These are phyloP conservation scores for Dactylellina haptotyla DNA, from an alignment of 2,329 filamentous ascomycete genomes.

Conservation along the genomic window DNA sequence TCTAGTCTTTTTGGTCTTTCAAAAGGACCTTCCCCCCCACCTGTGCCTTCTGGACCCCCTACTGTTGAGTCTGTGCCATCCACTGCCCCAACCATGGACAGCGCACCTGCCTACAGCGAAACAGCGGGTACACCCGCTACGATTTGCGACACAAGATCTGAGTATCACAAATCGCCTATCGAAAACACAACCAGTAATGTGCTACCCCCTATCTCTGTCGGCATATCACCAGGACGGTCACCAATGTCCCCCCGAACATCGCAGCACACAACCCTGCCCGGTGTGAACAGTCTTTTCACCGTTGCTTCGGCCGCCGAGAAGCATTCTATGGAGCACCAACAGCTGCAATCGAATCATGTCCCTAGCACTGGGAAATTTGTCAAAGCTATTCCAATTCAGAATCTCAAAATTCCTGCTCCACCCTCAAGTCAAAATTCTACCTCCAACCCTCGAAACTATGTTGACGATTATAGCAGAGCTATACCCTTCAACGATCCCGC, in stretches of 20 bases:
- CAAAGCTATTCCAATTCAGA: conserved; percentile 20
- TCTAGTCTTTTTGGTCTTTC: conserved; percentile 36
- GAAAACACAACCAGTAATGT: conserved; percentile 25
- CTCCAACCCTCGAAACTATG: conserved; percentile 21
- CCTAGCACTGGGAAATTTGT: conserved; percentile 12
- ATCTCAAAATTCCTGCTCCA: conserved; percentile 14
- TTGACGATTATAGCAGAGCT: conserved; percentile 32
- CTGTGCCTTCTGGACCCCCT: conserved; percentile 37
- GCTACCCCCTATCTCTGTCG: conserved; percentile 34
- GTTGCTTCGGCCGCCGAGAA: conserved; percentile 35
- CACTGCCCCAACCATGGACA: conserved; percentile 39
- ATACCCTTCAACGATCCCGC: conserved; percentile 31
- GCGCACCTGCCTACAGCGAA: conserved; percentile 24
- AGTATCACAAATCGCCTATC: conserved; percentile 34
- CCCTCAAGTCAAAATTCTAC: conserved; percentile 13
- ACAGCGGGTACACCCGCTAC: conserved; percentile 38
- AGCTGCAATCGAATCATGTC: conserved; percentile 9
- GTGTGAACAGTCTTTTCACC: conserved; percentile 33
- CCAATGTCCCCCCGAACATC: conserved; percentile 23
- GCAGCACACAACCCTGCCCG: conserved; percentile 26
- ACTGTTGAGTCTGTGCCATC: conserved; percentile 42
- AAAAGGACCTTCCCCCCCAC: conserved; percentile 41
- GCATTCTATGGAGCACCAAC: conserved; percentile 33
- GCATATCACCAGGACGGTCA: conserved; percentile 15
- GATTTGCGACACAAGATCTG: conserved; percentile 23